Evolutionary conservation across 2,329 filamentous ascomycete genomes (phyloP).

Genomic region (Clarireedia paspali): DNA sequence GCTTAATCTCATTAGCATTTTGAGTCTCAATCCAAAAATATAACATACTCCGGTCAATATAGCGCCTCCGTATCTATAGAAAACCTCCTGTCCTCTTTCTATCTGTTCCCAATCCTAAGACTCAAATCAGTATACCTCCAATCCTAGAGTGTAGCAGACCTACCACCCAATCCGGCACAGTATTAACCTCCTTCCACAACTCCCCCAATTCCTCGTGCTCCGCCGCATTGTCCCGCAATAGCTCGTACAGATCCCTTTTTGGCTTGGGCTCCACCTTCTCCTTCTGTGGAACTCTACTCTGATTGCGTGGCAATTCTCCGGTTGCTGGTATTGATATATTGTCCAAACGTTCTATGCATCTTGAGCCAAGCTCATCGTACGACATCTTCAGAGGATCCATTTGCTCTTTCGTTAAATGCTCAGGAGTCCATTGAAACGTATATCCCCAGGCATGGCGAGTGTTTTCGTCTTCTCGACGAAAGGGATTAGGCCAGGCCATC

Average conservation of each 20-base stretch:
- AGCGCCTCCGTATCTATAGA: conserved; percentile 67
- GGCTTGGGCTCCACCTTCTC: conserved; percentile 17
- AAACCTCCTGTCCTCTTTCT: conserved; percentile 64
- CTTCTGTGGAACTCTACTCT: conserved; percentile 30
- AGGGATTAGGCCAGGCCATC: conserved; percentile 14
- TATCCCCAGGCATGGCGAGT: conserved; percentile 47
- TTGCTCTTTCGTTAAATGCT: conserved; percentile 55
- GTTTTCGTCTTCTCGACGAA: conserved; percentile 18
- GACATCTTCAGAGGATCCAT: conserved; percentile 52
- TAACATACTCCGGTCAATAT: conserved; percentile 47
- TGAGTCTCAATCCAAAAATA: neutral
- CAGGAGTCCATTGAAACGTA: conserved; percentile 59
- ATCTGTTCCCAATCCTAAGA: conserved; percentile 63
- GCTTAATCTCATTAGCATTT: conserved; percentile 12
- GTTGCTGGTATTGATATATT: conserved; percentile 43
- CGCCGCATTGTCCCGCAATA: conserved; percentile 51
- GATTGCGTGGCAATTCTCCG: conserved; percentile 19
- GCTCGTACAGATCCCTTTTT: conserved; percentile 52
- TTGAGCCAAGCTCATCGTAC: conserved; percentile 62
- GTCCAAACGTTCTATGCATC: conserved; percentile 57
- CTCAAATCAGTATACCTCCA: neutral
- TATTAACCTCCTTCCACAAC: conserved; percentile 61
- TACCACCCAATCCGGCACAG: conserved; percentile 60
- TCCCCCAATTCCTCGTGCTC: conserved; percentile 45
- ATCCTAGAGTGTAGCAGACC: neutral